Base-by-base conservation (phyloP, 305 asterid genomes). In the Stenogyne calaminthoides region DNA sequence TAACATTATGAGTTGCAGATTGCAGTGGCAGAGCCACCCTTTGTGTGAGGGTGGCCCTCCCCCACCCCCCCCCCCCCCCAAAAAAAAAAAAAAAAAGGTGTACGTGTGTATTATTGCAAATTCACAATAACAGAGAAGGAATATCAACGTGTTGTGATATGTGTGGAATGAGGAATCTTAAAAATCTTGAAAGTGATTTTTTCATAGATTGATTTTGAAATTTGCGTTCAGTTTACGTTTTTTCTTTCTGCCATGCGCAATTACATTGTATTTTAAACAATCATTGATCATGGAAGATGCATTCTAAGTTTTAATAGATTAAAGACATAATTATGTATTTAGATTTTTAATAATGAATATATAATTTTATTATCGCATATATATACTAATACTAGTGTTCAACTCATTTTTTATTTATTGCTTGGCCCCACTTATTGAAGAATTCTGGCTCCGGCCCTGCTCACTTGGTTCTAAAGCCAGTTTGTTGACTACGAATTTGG, bases 381-480 rank as follows among this genome's bases (percentile, higher is more conserved):
- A 12, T 44, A 11, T 25, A 25, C 29, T 25, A 25, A 25, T 25
- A 25, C 29, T 25, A 25, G 29, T 25, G 29, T 25, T 25, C 29
- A 25, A 25, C 29, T 25, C 3, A 3, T 25, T 25, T 25, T 1
- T 25, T 25, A 25, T 25, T 25, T 25, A 25, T 25, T 25, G 3
- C 29, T 25, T 25, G 29, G 29, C 29, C 29, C 29, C 29, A 25
- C 29, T 25, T 25, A 25, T 25, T 25, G 29, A 25, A 25, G 29
- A 25, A 3, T 25, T 25, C 29, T 25, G 29, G 29, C 29, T 25
- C 29, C 3, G 29, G 29, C 29, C 29, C 29, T 25, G 29, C 1
- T 25, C 67, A 39, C 27, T 66, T 59, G 62, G 29, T 67, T 34
- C 64, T 36, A 15, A 63, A 52, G 29, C 42, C 22, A 39, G 64